A percentile compares a stretch with the other conserved stretches of the same genome.
Conservation (phyloP, 768 basidiomycete genomes). For the Tulasnella sp. region DNA sequence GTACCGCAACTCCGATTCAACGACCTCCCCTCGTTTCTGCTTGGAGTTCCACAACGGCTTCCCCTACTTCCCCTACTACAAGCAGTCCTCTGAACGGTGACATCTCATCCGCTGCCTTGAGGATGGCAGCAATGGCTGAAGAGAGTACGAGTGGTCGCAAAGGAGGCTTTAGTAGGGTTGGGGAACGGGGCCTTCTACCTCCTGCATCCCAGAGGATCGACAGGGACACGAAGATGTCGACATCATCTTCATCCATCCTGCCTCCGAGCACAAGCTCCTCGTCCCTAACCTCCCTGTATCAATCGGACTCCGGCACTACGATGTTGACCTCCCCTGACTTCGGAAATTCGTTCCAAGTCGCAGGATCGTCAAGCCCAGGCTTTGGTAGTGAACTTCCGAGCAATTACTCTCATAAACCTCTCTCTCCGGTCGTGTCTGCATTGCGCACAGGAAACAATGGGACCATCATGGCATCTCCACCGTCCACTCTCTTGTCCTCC, state of each 20-base stretch:
- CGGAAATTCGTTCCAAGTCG: not conserved
- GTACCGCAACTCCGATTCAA: not conserved
- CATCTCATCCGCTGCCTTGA: not conserved
- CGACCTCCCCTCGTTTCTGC: not conserved
- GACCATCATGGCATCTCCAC: not conserved
- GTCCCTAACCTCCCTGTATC: slow-evolving; percentile 1
- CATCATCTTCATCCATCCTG: slow-evolving; percentile 8
- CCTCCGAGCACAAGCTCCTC: slow-evolving; percentile 10
- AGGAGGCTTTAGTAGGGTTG: not conserved
- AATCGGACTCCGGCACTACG: not conserved
- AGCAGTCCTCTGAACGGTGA: not conserved
- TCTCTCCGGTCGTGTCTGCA: not conserved
- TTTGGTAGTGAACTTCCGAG: not conserved
- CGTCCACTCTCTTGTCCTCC: not conserved
- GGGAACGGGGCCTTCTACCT: not conserved
- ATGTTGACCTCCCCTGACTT: not conserved
- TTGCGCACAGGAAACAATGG: not conserved
- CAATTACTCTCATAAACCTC: not conserved
- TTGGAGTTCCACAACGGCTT: not conserved
- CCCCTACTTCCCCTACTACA: not conserved
- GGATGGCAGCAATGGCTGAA: not conserved
- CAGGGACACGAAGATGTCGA: slow-evolving; percentile 1
- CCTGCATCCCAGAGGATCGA: not conserved
- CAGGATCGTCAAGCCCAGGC: not conserved
- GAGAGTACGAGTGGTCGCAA: not conserved